Evolutionary conservation across 2,329 filamentous ascomycete species (phyloP), one percentile per base, ranked within the genome.

Genomic region (Pseudohalonectria lignicola): DNA sequence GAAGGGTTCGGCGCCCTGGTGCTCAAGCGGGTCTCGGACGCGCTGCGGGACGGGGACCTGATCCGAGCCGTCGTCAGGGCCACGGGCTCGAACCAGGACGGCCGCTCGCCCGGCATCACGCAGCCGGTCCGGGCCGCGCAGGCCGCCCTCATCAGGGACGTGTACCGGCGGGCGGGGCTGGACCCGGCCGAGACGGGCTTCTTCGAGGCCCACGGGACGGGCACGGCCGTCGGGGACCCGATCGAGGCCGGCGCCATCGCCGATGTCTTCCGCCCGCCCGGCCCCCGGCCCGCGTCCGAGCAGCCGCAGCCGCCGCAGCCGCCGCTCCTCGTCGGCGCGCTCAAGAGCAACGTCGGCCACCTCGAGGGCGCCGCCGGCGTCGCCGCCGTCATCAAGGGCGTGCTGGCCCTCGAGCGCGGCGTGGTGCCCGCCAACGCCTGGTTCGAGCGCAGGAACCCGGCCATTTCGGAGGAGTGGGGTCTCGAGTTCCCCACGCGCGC

Each of bases 1-100:
- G 74, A 78, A 37, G 71, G 71, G 0, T 54, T 74, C 13, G 62
- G 65, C 1, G 55, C 59, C 1, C 41, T 78, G 0, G 52, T 76
- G 0, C 44, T 79, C 1, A 79, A 78, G 47, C 55, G 52, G 0
- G 47, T 76, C 1, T 53, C 49, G 4, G 52, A 60, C 3, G 75
- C 74, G 0, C 40, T 76, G 5, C 51, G 36, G n/a, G 49, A 62
- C 43, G 55, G 59, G 2, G 53, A 65, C 35, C 53, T 54, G 33
- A 57, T 64, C 21, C 53, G 60, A 2, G 59, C 59, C 7, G 57
- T 64, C 5, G 59, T 64, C 21, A 53, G 60, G 11, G 47, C 48
- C 13, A 49, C 49, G n/a, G 49, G 52, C 4, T 48, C 51, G 4
- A 56, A 56, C 39, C 51, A 53, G 36, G 53, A 56, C 37, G 54